A percentile compares a stretch with the other conserved stretches of the same genome.
Conservation (phyloP, 768 basidiomycete species). For the Tremella fuciformis region DNA sequence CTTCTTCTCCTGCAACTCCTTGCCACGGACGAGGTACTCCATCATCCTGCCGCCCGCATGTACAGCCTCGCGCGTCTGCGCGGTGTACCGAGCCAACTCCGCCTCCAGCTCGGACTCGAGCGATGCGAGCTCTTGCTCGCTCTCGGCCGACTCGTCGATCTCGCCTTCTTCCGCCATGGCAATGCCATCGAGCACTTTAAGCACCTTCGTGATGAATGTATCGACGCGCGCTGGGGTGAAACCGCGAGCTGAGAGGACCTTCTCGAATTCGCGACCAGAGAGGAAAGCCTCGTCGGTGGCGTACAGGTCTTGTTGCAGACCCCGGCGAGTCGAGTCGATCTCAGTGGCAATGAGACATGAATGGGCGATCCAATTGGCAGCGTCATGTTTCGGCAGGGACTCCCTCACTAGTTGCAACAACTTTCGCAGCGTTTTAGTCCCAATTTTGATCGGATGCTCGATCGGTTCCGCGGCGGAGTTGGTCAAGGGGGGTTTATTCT, state of each 20-base stretch:
- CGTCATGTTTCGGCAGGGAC: slow-evolving; percentile 30
- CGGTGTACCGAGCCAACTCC: slow-evolving; percentile 21
- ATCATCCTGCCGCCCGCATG: slow-evolving; percentile 22
- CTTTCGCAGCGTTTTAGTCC: slow-evolving; percentile 24
- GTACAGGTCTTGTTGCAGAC: slow-evolving; percentile 38
- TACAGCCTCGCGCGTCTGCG: slow-evolving; percentile 40
- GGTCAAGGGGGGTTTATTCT: slow-evolving; percentile 32
- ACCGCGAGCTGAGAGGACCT: slow-evolving; percentile 21
- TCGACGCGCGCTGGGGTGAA: slow-evolving; percentile 35
- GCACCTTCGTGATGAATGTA: slow-evolving; percentile 42
- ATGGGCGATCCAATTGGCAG: slow-evolving; percentile 44
- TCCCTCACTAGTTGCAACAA: slow-evolving; percentile 27
- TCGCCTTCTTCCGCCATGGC: slow-evolving; percentile 36
- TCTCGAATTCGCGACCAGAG: slow-evolving; percentile 33
- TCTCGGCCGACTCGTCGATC: background rate
- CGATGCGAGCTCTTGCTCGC: slow-evolving; percentile 9
- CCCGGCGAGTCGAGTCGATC: slow-evolving; percentile 35
- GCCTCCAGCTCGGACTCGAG: slow-evolving; percentile 28
- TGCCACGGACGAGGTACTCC: slow-evolving; percentile 39
- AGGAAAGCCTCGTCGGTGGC: slow-evolving; percentile 43
- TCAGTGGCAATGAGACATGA: slow-evolving; percentile 40
- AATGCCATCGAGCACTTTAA: slow-evolving; percentile 44
- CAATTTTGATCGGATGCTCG: slow-evolving; percentile 34
- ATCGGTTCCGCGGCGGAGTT: slow-evolving; percentile 43
- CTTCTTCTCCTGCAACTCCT: slow-evolving; percentile 42